Evolutionary conservation across 164 flowering plant genomes (phyloP).

Genomic region (Nelumbo lutea): DNA sequence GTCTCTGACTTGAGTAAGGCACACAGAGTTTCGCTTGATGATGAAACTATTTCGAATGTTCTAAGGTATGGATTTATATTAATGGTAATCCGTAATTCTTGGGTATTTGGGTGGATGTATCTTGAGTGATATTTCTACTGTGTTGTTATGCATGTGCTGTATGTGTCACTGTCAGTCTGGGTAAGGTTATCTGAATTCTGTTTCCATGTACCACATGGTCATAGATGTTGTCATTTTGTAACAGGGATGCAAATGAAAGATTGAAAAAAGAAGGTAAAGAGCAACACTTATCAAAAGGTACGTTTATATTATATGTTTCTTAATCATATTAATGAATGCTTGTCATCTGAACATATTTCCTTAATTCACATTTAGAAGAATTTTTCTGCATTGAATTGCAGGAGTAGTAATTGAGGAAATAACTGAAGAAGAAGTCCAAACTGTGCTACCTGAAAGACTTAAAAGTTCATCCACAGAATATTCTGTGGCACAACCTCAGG

Average conservation of each 20-base stretch:
- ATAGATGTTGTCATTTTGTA: constrained; percentile 12
- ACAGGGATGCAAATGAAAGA: constrained; percentile 60
- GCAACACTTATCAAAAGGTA: constrained; percentile 35
- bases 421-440: constrained; percentile 46
- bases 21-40: constrained; percentile 69
- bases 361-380: neutral
- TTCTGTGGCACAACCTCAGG: constrained; percentile 30
- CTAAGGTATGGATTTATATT: constrained; percentile 51
- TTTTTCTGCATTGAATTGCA: constrained; percentile 19
- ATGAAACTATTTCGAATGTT: constrained; percentile 80
- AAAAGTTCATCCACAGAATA: constrained; percentile 20
- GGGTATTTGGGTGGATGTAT: neutral
- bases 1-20: constrained; percentile 78
- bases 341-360: neutral
- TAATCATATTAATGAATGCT: neutral
- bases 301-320: constrained; percentile 10
- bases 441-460: constrained; percentile 24
- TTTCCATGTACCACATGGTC: constrained; percentile 8
- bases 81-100: neutral
- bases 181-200: neutral
- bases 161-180: neutral
- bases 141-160: neutral
- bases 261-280: constrained; percentile 40
- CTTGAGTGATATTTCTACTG: neutral
- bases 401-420: constrained; percentile 90